phyloP scores from a whole-genome alignment of 2,329 filamentous ascomycete species.

The Aciculosporium take region DNA sequence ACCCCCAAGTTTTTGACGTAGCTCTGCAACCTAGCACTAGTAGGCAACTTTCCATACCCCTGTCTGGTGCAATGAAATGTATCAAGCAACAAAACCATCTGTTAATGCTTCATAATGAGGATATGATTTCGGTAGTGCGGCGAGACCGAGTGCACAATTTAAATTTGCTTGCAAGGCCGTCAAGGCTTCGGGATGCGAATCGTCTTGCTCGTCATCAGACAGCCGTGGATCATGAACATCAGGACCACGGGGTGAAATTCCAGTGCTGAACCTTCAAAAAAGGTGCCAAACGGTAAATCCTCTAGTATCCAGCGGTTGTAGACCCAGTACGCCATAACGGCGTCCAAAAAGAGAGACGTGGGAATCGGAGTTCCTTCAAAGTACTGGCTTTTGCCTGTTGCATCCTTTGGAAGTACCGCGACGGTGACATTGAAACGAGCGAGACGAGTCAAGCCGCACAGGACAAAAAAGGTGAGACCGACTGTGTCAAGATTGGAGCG shows the following conservation, averaged over 20 bases:
- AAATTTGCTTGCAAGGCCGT: neutral
- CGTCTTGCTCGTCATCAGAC: constrained; percentile 88
- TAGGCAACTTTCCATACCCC: neutral
- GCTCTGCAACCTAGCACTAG: no score
- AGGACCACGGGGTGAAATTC: constrained; percentile 76
- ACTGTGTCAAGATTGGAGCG: constrained; percentile 75
- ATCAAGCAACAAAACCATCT: neutral
- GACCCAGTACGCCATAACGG: constrained; percentile 81
- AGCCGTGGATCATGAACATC: constrained; percentile 79
- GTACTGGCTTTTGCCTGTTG: constrained; percentile 78
- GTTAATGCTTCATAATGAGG: neutral
- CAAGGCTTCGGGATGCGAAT: constrained; percentile 86
- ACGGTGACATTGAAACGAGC: constrained; percentile 98
- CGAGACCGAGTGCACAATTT: no score
- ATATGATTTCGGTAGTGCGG: neutral
- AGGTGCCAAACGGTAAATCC: constrained; percentile 61
- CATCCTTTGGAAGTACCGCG: constrained; percentile 77
- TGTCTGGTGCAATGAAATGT: neutral
- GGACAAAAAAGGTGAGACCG: constrained; percentile 72
- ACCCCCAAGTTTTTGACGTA: neutral
- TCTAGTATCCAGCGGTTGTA: constrained; percentile 66
- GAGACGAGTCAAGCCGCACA: constrained; percentile 83
- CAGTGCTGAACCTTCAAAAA: constrained; percentile 49
- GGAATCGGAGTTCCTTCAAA: constrained; percentile 97
- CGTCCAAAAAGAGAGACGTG: constrained; percentile 68